These are phyloP conservation scores for Lentinus brumalis DNA, from an alignment of 768 basidiomycete species.

Conservation along the genomic window DNA sequence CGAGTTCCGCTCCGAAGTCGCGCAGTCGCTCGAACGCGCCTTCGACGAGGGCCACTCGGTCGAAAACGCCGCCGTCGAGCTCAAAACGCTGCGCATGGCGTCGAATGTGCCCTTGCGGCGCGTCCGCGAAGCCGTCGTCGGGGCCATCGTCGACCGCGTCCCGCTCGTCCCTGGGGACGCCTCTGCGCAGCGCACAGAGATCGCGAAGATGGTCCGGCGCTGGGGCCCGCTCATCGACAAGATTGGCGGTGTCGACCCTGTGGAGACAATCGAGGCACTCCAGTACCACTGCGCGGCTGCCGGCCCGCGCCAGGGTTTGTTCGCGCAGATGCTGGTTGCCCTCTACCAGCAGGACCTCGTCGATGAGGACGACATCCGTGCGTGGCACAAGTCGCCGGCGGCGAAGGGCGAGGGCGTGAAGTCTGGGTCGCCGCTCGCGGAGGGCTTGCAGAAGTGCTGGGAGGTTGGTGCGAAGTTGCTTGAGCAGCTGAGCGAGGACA, in stretches of 20 bases:
- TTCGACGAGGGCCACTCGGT: conserved; percentile 90
- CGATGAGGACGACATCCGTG: conserved; percentile 86
- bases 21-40: conserved; percentile 87
- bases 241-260: conserved; percentile 82
- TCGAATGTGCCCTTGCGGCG: conserved; percentile 87
- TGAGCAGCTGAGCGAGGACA: conserved; percentile 77
- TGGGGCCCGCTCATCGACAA: conserved; percentile 85
- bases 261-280: conserved; percentile 75
- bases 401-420: conserved; percentile 55
- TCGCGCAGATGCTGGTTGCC: conserved; percentile 82
- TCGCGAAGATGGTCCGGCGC: conserved; percentile 60
- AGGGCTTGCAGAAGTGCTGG: conserved; percentile 72
- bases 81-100: conserved; percentile 96
- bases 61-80: conserved; percentile 90
- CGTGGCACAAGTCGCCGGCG: conserved; percentile 69
- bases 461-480: conserved; percentile 72
- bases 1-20: conserved; percentile 78
- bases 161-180: conserved; percentile 58
- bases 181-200: conserved; percentile 62
- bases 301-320: conserved; percentile 60
- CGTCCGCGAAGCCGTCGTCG: conserved; percentile 87
- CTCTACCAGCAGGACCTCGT: conserved; percentile 93
- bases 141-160: conserved; percentile 77
- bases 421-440: conserved; percentile 38
- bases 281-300: conserved; percentile 74